Base-by-base conservation (phyloP, 768 basidiomycete species). In the Xerocomellus intermedius region DNA sequence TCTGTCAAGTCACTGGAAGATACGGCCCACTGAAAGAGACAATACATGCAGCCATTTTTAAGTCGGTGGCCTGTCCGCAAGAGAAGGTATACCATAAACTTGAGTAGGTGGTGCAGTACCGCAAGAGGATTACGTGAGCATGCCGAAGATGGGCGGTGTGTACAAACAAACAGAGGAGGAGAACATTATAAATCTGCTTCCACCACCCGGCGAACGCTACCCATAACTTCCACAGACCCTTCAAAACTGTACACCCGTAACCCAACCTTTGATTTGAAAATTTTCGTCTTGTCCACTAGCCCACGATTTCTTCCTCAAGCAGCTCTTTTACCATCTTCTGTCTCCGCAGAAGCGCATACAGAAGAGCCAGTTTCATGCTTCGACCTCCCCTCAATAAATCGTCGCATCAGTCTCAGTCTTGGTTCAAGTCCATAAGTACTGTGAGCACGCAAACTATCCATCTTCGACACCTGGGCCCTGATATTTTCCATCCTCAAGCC, bases 381-480 rank as follows among this genome's bases (percentile, higher is more conserved):
- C 88, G 87, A 82, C 87, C 87, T 83, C 85, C 84, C 80, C 82
- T 84, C 77, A 78, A 75, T 82, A 83, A 81, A 76, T 75, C 79
- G 73, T 81, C 81, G 78, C 79, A 83, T 76, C 84, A 82, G 76
- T 81, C 75, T 75, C 73, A 73, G 62, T 80, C 79, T 69, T 72
- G 74, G 68, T 75, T 74, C 76, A 71, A 78, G 61, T 78, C 69
- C 66, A 74, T 76, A 74, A 77, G 78, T 79, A 75, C 77, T 74
- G 83, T 85, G 55, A 70, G 82, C 62, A 26, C 33, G 14, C 36
- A 2, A 7, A 10, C 5, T 2, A 10, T 2, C 5, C 0, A 8
- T 36, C 43, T 48, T 17, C 17, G 4, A 21, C 46, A 33, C 14
- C 14, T 41, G 42, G 5, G 32, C 8, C 16, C 21, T 57, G 8